phyloP scores from a whole-genome alignment of 371 early-diverging fungal genomes.

The Zychaea mexicana region DNA sequence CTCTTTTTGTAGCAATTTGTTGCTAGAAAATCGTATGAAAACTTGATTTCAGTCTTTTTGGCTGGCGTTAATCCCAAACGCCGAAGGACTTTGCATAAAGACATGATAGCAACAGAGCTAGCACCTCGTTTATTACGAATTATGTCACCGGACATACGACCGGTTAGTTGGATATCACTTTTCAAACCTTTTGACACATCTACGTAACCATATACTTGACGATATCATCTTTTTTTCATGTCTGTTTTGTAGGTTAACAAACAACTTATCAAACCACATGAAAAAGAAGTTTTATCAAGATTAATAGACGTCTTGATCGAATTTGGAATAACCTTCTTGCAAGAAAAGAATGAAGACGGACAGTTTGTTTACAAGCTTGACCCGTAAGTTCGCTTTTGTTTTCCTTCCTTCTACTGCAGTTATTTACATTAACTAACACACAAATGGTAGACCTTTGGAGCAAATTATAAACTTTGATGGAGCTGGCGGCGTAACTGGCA shows the following conservation, averaged over 20 bases:
- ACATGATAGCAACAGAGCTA: constrained; percentile 56
- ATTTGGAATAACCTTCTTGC: constrained; percentile 74
- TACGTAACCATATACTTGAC: not conserved
- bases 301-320: constrained; percentile 75
- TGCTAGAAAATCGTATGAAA: constrained; percentile 57
- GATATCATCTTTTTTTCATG: not conserved
- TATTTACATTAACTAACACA: not conserved
- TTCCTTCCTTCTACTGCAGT: no score
- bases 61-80: constrained; percentile 52
- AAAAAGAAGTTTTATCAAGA: constrained; percentile 58
- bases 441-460: constrained; percentile 58
- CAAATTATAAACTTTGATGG: constrained; percentile 47
- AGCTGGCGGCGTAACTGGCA: constrained; percentile 28
- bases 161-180: constrained; percentile 47
- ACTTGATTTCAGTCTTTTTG: constrained; percentile 55
- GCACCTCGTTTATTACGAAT: constrained; percentile 72
- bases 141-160: constrained; percentile 74
- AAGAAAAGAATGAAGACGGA: constrained; percentile 72
- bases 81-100: constrained; percentile 51
- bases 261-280: constrained; percentile 75
- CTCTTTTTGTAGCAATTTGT: constrained; percentile 38
- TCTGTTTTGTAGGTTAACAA: constrained; percentile 67
- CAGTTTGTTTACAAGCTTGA: constrained; percentile 71
- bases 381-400: constrained; percentile 65
- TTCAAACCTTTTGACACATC: no score